Evolutionary conservation across 2,329 filamentous ascomycete genomes (phyloP), one percentile per base, ranked within the genome.

Genomic region (Botryotinia globosa): DNA sequence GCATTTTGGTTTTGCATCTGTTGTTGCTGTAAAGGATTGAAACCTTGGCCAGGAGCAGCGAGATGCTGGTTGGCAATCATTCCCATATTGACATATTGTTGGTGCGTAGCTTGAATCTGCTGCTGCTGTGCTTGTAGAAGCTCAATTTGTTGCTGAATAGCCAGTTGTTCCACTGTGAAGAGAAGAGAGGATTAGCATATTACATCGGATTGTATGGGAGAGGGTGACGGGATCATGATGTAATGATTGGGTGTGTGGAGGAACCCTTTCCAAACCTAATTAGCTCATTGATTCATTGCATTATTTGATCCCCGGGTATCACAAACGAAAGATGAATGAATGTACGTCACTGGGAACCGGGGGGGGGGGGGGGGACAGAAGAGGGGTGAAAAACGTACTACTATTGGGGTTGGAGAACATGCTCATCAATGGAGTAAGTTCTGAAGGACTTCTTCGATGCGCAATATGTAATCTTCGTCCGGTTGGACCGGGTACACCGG

Each of bases 71-170:
- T 92, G 70, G 92, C 91, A 79, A 98, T 91, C 88, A 98, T 94
- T 82, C 94, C 94, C 92, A 98, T 94, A 83, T 96, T 97, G 80
- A 97, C 92, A 86, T 97, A 98, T 84, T 98, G 95, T 84, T 98
- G 94, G 81, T 98, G 94, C 76, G 94, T 96, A 79, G 94, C 94
- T 84, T 97, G 93, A 81, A 98, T 97, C 82, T 98, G 94, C 83
- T 98, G 94, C 82, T 98, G 96, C 83, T 98, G 96, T 83, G 97
- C 94, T 85, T 98, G 95, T 80, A 98, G 88, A 81, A 97, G 88
- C 84, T 98, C 95, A 81, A 98, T 98, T 85, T 98, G 95, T 86
- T 98, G 95, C 85, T 97, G 94, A 82, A 98, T 94, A 81, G 94
- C 94, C 81, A 97, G 89, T 88, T 98, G 94, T 86, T 98, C 95